Evolutionary conservation across 108 stramenopile genomes (phyloP).

Genomic region (Cyclotella baltica): DNA sequence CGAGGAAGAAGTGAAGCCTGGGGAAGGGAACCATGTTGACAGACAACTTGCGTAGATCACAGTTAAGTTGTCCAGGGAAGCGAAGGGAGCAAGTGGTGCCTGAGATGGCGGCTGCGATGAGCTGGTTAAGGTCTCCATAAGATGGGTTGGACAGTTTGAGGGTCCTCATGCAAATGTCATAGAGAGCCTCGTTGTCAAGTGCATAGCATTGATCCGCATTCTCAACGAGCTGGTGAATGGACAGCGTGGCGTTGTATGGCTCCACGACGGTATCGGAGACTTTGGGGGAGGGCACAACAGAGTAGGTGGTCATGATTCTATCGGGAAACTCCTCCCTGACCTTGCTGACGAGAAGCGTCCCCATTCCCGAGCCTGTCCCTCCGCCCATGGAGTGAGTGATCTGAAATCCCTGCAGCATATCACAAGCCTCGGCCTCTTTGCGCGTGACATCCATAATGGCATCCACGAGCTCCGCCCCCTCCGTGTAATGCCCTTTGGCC

Average conservation of each 20-base stretch:
- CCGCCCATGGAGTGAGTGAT: constrained; percentile 91
- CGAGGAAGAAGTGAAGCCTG: constrained; percentile 87
- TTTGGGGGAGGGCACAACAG: constrained; percentile 86
- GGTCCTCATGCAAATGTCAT: constrained; percentile 90
- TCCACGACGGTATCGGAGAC: constrained; percentile 88
- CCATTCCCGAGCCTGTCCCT: constrained; percentile 88
- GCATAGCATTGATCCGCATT: constrained; percentile 92
- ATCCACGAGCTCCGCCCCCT: constrained; percentile 89
- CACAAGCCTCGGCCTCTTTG: constrained; percentile 89
- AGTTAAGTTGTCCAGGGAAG: constrained; percentile 87
- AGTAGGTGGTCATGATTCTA: constrained; percentile 90
- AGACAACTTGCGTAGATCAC: constrained; percentile 81
- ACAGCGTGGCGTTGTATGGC: constrained; percentile 89
- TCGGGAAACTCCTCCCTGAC: constrained; percentile 92
- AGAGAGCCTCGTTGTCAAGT: constrained; percentile 91
- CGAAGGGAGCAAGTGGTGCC: constrained; percentile 86
- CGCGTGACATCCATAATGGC: constrained; percentile 84
- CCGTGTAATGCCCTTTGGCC: constrained; percentile 93
- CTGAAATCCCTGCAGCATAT: constrained; percentile 90
- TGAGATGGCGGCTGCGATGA: constrained; percentile 77
- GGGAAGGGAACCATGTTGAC: constrained; percentile 89
- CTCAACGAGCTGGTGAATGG: constrained; percentile 91
- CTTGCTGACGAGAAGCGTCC: constrained; percentile 86
- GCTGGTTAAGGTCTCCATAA: constrained; percentile 83
- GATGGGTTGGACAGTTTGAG: constrained; percentile 80